Percentiles rank a stretch among this genome's conserved stretches.
These are phyloP conservation scores for Boletus patriciae DNA, from an alignment of 768 basidiomycete genomes.

Conservation along the genomic window DNA sequence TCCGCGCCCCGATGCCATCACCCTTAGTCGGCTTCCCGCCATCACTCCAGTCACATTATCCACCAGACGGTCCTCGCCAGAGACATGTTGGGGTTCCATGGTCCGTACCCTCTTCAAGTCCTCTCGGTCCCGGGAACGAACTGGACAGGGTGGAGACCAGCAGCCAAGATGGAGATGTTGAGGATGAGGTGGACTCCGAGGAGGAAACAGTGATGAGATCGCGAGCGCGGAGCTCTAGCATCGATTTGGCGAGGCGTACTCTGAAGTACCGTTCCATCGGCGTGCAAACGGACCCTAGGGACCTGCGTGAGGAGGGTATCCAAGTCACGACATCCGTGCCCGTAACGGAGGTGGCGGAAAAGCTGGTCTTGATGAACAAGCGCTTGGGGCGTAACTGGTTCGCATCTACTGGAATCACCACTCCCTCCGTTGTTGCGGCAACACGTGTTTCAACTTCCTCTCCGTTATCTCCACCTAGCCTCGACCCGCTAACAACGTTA, in stretches of 20 bases:
- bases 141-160: constrained; percentile 56
- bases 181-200: constrained; percentile 65
- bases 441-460: constrained; percentile 1
- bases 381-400: constrained; percentile 23
- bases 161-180: constrained; percentile 81
- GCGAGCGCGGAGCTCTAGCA: constrained; percentile 39
- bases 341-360: constrained; percentile 20
- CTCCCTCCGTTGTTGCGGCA: neutral
- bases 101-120: constrained; percentile 41
- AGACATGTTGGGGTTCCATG: constrained; percentile 65
- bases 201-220: constrained; percentile 39
- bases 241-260: constrained; percentile 17
- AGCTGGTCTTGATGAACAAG: constrained; percentile 21
- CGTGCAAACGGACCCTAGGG: constrained; percentile 64
- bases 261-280: constrained; percentile 62
- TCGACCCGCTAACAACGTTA: constrained; percentile 17
- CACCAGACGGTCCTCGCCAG: constrained; percentile 81
- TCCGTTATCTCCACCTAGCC: constrained; percentile 1
- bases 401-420: constrained; percentile 9
- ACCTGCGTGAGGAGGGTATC: constrained; percentile 54
- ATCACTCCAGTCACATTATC: constrained; percentile 68
- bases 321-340: constrained; percentile 47
- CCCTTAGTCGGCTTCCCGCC: constrained; percentile 49
- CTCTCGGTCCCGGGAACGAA: constrained; percentile 30
- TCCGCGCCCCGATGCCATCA: constrained; percentile 34